phyloP scores from a whole-genome alignment of 495 filamentous ascomycete species.

The Lentithecium fluviatile region DNA sequence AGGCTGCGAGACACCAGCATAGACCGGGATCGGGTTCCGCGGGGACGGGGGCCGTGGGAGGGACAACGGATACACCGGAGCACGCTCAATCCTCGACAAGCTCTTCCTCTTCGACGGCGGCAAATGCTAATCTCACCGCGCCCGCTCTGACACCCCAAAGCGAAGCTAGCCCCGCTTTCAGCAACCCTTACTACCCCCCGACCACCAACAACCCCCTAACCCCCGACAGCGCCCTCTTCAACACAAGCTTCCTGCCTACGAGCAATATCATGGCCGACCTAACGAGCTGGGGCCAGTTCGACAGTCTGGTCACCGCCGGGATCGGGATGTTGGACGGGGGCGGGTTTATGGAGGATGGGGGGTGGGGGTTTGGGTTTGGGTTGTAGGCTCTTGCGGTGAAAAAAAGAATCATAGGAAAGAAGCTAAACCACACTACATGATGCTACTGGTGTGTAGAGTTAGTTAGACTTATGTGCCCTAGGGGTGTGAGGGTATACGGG shows the following conservation, averaged over 20 bases:
- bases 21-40: background rate
- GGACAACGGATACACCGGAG: background rate
- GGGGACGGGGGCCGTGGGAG: background rate
- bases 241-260: constrained; percentile 3
- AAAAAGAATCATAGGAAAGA: too few species aligned
- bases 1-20: constrained; percentile 7
- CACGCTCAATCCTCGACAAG: background rate
- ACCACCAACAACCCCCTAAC: constrained; percentile 16
- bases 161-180: constrained; percentile 9
- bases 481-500: too few species aligned
- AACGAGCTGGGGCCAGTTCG: constrained; percentile 28
- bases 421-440: too few species aligned
- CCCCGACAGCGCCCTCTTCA: constrained; percentile 20
- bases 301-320: constrained; percentile 22
- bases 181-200: background rate
- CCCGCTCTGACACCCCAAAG: constrained; percentile 15
- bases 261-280: constrained; percentile 24
- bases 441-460: too few species aligned
- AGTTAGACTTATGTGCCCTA: too few species aligned
- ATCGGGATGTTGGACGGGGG: constrained; percentile 21
- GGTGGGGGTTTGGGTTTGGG: constrained; percentile 11
- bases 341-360: constrained; percentile 11
- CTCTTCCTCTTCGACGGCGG: background rate
- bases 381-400: too few species aligned
- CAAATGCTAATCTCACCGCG: background rate